A percentile compares a stretch with the other conserved stretches of the same genome.
Conservation (phyloP, 495 filamentous ascomycete species). For the Penicillium nucicola region DNA sequence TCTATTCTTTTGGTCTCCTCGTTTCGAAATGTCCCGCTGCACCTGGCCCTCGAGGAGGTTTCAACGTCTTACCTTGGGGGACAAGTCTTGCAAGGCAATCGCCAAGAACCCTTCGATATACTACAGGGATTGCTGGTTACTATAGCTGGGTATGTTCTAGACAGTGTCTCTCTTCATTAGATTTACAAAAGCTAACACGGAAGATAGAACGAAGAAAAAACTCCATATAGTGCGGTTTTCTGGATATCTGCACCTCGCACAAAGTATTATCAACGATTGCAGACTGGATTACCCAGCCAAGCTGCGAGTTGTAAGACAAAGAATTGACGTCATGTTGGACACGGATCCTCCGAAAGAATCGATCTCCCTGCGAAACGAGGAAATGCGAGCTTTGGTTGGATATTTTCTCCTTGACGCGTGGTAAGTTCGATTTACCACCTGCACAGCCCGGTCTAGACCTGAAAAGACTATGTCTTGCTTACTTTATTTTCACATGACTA, state of each 20-base stretch:
- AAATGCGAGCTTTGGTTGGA: conserved; percentile 12
- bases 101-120: conserved; percentile 1
- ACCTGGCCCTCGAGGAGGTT: conserved; percentile 13
- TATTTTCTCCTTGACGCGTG: conserved; percentile 10
- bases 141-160: background rate
- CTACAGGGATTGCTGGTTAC: conserved; percentile 2
- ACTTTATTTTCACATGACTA: too few relatives aligned
- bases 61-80: conserved; percentile 7
- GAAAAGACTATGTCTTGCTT: background rate
- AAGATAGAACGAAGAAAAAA: conserved; percentile 10
- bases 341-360: too few relatives aligned
- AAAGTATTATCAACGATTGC: conserved; percentile 6
- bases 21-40: conserved; percentile 9
- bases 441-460: too few relatives aligned
- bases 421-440: conserved; percentile 7
- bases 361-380: conserved; percentile 3
- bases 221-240: conserved; percentile 9
- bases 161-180: too few relatives aligned
- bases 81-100: background rate
- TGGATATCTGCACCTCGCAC: conserved; percentile 9
- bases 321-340: too few relatives aligned
- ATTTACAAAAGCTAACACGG: background rate
- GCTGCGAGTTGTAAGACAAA: too few relatives aligned
- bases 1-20: conserved; percentile 12
- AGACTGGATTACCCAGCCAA: conserved; percentile 9